phyloP scores from a whole-genome alignment of 1,139 yeast genomes.

The Lodderomyces oxycetoniae region DNA sequence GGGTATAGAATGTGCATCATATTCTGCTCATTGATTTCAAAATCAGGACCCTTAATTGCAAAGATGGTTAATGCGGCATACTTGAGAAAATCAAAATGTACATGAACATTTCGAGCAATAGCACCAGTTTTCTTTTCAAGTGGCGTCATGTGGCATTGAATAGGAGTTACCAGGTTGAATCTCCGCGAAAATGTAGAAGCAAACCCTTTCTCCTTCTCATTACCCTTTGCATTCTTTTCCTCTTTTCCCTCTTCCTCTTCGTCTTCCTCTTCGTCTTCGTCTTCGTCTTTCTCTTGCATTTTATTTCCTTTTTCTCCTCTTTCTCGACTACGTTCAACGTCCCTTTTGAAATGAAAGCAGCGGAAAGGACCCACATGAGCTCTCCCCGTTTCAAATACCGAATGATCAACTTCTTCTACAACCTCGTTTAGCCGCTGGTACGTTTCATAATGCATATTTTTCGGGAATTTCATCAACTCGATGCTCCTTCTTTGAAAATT shows the following conservation, averaged over 20 bases:
- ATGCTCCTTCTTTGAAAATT: slow-evolving; percentile 36
- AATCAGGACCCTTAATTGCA: slow-evolving; percentile 41
- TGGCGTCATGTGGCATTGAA: slow-evolving; percentile 4
- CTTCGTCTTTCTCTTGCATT: background rate
- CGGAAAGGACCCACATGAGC: slow-evolving; percentile 32
- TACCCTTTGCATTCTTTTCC: background rate
- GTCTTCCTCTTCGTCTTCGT: background rate
- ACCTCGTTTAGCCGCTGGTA: slow-evolving; percentile 25
- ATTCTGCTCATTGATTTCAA: slow-evolving; percentile 38
- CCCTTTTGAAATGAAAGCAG: slow-evolving; percentile 10
- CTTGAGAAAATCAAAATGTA: slow-evolving; percentile 33
- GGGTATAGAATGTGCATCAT: slow-evolving; percentile 46
- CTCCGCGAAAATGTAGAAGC: background rate
- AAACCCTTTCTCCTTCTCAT: background rate
- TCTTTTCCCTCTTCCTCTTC: background rate
- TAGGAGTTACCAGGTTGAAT: background rate
- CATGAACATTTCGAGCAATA: slow-evolving; percentile 33
- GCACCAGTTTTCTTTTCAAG: slow-evolving; percentile 21
- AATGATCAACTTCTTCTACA: slow-evolving; percentile 26
- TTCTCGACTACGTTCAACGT: background rate
- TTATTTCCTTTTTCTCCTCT: too few species aligned
- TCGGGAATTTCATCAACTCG: slow-evolving; percentile 33
- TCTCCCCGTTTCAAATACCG: slow-evolving; percentile 4
- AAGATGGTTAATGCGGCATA: slow-evolving; percentile 39
- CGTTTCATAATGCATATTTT: slow-evolving; percentile 28